Base-by-base conservation (phyloP, 768 basidiomycete genomes). In the Clitopilus hobsonii region DNA sequence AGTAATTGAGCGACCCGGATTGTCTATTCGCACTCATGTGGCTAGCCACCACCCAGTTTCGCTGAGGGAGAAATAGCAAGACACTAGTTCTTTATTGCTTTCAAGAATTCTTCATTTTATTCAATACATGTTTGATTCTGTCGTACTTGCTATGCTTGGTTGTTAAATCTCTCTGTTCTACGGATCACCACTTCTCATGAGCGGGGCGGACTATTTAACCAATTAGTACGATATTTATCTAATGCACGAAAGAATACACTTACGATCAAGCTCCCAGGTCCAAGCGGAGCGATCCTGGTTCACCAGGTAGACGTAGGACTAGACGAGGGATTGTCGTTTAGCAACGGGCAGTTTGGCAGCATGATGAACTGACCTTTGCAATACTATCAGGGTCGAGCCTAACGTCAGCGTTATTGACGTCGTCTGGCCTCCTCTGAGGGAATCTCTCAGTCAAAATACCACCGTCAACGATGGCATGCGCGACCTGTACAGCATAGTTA, bases 311-410 rank as follows among this genome's bases (percentile, higher is more conserved):
- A 51, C 8, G 50, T 51, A 51, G 11, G 50, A 51, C 50, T 51
- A 49, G 18, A 25, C 14, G 16, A 27, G 22, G 22, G 8, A 7
- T 49, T 3, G 20, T 14, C 36, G 20, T 20, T 20, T 3, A 27
- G 48, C 24, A 2, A 16, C n/a, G 27, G 48, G 13, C n/a, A 1
- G n/a, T 6, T 5, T 49, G 10, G n/a, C n/a, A 16, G 1, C 20
- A 22, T 23, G 22, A 23, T 10, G 5, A 1, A 49, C 48, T 6
- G 14, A 87, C 88, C 64, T 81, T 73, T 10, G 85, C 89, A 56
- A 91, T 88, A 59, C 82, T 82, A 36, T 84, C 79, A 0, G 90
- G 84, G 49, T 73, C 71, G 24, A 91, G 72, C 51, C 76, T 71
- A 7, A 64, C 65, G 54, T 81, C 77, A 5, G 66, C 65, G 54